Evolutionary conservation across 1,284 basidiomycete species (phyloP), one percentile per base, ranked within the genome.

Genomic region (Ceratobasidium sp.): DNA sequence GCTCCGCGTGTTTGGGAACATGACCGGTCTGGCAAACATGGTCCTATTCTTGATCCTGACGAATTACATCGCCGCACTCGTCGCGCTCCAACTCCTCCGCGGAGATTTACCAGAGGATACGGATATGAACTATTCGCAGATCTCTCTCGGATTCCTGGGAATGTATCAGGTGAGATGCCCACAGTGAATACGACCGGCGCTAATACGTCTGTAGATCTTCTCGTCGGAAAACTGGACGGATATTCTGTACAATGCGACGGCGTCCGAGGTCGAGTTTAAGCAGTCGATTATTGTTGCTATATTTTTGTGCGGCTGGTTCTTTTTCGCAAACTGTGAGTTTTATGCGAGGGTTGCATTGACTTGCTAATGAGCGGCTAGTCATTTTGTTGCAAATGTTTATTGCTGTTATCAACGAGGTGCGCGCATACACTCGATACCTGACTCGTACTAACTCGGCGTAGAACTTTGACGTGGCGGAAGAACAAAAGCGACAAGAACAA

Each of bases 381-480:
- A 94, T 98, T 75, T 84, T 98, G n/a, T 78, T 97, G 69, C 95
- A 98, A 76, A 93, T 98, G 90, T 98, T 98, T 82, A 95, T 99
- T 76, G 96, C 96, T 38, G 96, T 98, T 64, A 96, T 99, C 83
- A 95, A 97, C 78, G 96, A 98, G 75, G 79, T 80, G 42, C 52
- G 77, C 20, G 5, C 45, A 29, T 60, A 50, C 45, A 25, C 38
- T 22, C 29, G 29, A 12, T 42, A 25, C 42, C 45, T 4, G 40
- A 20, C 22, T 47, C n/a, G 29, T 42, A 27, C 43, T 47, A n/a
- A 1, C n/a, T 31, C 49, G 6, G 34, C 6, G 20, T 78, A 86
- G 82, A 98, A 97, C 79, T 98, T 98, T 75, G 85, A 91, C 49
- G 87, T 98, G 3, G 94, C 94, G 0, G 96, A 98, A 76, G 93